phyloP scores from a whole-genome alignment of 2,329 filamentous ascomycete species.

The Sporothrix globosa region DNA sequence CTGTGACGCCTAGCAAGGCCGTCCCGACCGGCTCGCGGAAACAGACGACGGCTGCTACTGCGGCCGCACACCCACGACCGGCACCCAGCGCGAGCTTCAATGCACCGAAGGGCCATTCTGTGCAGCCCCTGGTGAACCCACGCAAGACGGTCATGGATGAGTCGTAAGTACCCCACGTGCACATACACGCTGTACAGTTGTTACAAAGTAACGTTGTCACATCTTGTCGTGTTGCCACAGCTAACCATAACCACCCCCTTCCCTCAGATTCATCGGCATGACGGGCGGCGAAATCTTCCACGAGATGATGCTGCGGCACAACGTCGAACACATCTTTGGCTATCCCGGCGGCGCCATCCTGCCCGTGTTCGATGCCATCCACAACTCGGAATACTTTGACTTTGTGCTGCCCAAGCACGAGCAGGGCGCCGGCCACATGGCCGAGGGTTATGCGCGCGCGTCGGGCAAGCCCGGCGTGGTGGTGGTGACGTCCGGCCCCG shows the following conservation, averaged over 20 bases:
- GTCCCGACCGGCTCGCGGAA: conserved; percentile 50
- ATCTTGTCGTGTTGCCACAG: no score
- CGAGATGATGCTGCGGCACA: conserved; percentile 96
- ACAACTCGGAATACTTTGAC: conserved; percentile 95
- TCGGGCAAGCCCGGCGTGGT: conserved; percentile 95
- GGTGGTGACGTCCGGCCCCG: conserved; percentile 92
- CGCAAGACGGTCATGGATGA: conserved; percentile 71
- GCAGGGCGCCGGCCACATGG: conserved; percentile 98
- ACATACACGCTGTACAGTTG: no score
- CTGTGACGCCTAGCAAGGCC: conserved; percentile 48
- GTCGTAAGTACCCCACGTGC: conserved; percentile 61
- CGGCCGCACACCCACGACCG: conserved; percentile 49
- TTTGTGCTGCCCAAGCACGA: conserved; percentile 96
- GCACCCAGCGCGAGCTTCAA: conserved; percentile 67
- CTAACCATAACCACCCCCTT: conserved; percentile 1
- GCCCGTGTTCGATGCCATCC: conserved; percentile 97
- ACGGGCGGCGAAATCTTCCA: conserved; percentile 97
- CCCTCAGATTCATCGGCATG: conserved; percentile 80
- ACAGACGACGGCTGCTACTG: conserved; percentile 53
- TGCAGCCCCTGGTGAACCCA: conserved; percentile 68
- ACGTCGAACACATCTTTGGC: conserved; percentile 90
- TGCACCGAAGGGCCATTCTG: conserved; percentile 57
- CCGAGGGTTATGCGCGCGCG: conserved; percentile 91
- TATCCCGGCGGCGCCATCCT: conserved; percentile 97
- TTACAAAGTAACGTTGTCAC: no score